A percentile compares a stretch with the other conserved stretches of the same genome.
Conservation (phyloP, 139 green algal genomes). For the Auxenochlorella pyrenoidosa region DNA sequence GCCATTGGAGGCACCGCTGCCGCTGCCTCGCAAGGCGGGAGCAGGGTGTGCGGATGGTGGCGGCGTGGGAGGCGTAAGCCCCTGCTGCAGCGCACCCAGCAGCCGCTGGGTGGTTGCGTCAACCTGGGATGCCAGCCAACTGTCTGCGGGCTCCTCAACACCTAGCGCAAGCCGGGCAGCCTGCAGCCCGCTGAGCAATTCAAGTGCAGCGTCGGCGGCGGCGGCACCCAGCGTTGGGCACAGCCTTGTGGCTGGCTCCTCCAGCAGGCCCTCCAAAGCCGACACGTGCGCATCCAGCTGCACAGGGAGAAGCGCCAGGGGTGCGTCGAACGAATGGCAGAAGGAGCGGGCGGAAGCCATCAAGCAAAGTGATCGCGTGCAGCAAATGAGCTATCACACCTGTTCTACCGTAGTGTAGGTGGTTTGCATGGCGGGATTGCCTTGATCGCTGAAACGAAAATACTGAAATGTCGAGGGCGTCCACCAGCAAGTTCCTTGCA, state of each 20-base stretch:
- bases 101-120: not conserved
- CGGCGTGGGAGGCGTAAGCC: not conserved
- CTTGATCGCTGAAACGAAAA: too few species aligned
- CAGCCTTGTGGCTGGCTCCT: not conserved
- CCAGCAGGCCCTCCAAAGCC: not conserved
- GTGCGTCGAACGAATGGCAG: not conserved
- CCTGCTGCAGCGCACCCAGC: constrained; percentile 6
- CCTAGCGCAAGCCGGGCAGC: not conserved
- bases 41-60: not conserved
- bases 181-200: constrained; percentile 1
- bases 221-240: not conserved
- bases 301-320: not conserved
- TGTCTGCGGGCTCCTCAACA: not conserved
- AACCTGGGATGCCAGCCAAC: not conserved
- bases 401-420: too few species aligned
- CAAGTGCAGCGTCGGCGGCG: not conserved
- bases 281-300: not conserved
- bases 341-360: too few species aligned
- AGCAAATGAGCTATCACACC: too few species aligned
- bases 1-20: too few species aligned
- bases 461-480: too few species aligned
- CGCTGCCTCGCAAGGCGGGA: too few species aligned
- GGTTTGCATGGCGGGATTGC: too few species aligned
- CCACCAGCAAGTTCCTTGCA: too few species aligned
- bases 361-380: too few species aligned